Evolutionary conservation across 768 basidiomycete genomes (phyloP), one percentile per base, ranked within the genome.

Genomic region (Pseudohyphozyma bogoriensis): DNA sequence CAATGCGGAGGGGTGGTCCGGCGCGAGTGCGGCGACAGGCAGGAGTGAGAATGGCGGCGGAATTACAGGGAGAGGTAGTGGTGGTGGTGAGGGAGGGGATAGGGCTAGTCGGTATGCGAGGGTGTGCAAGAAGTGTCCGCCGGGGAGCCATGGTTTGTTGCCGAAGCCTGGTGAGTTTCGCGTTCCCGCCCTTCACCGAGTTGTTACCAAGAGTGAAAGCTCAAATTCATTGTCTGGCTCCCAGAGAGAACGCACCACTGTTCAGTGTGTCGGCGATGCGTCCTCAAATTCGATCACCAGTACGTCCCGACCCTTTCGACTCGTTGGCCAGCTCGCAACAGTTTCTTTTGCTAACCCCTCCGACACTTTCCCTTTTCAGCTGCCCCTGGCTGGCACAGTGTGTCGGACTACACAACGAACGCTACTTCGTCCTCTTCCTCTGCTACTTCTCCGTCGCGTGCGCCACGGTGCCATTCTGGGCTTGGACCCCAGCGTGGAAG

Each of bases 381-480:
- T 77, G 76, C 55, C 75, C 75, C 36, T 76, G 75, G 74, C 62
- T 65, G 55, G 39, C 62, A 42, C 52, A 45, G 26, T 97, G 93
- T 71, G 93, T 99, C 46, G 93, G 93, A 15, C 73, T 97, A 10
- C 79, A 93, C 72, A 99, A 97, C 68, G 92, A 96, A 71, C 83
- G 93, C 0, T 90, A 96, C 75, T 99, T 99, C 69, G 80, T 93
- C 40, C 76, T 97, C 50, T 99, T 97, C 79, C 85, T 97, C 89
- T 88, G 79, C 32, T 95, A 93, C 73, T 83, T 96, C 40, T 82
- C 86, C 26, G 58, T 89, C 3, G 78, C 83, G 1, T 82, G 86
- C 18, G 79, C 83, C 58, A 83, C 77, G 60, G 82, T 84, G 51
- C 75, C 78, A 20, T 55, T 76, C 0, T 75, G 85, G 1, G 93